Evolutionary conservation across 2,329 filamentous ascomycete genomes (phyloP), one percentile per base, ranked within the genome.

Genomic region (Xylaria sp.): DNA sequence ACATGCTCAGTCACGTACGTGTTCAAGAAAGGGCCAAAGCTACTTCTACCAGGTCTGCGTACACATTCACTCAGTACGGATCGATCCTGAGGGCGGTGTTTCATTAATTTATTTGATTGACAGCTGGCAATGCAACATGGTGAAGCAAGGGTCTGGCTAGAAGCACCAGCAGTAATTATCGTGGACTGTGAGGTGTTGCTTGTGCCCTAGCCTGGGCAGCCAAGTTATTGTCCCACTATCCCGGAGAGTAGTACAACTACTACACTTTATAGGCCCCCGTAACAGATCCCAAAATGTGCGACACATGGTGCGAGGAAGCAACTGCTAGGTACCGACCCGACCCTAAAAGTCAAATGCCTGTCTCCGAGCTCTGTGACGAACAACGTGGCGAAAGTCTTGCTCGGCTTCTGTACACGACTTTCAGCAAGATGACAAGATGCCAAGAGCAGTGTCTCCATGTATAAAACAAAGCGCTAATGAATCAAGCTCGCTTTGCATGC

Each of bases 381-480:
- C n/a, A 34, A 59, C n/a, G 32, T 9, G 25, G 18, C 20, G 23
- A 44, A 23, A 18, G 54, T 48, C 51, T 44, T 63, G 20, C 51
- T 46, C 52, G n/a, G 20, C 34, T 34, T 56, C 46, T n/a, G 52
- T 55, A 64, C 60, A 62, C 56, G 39, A 50, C 54, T 39, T 41
- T 48, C 57, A 28, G 28, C 28, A 28, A 28, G 28, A 28, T 6
- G 28, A 37, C n/a, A 41, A 48, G 51, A 61, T 69, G 52, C 34
- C 48, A 48, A 6, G 18, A 23, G 58, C 51, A 65, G 46, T 56
- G 51, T 32, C 60, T 32, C 56, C 46, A 55, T 34, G 18, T 62
- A 58, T 59, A 54, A 63, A 66, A 68, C 28, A 67, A 65, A 66
- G 59, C 70, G 63, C 64, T 66, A 61, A 34, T 37, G 54, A 63